These are phyloP conservation scores for Mucor indicus DNA, from an alignment of 371 early-diverging fungal species.

Conservation along the genomic window DNA sequence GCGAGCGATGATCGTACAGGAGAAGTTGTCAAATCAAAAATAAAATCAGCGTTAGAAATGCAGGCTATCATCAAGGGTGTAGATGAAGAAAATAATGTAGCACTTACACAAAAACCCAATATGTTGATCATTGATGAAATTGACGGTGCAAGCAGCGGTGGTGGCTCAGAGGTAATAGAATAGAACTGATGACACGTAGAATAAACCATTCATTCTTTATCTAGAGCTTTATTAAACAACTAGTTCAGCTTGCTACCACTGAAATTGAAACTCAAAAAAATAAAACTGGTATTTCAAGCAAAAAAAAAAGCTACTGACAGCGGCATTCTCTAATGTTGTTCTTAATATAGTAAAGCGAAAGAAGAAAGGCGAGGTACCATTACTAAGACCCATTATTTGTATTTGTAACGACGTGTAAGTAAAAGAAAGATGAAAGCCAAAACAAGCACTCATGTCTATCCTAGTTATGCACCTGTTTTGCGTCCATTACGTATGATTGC, in stretches of 20 bases:
- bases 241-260: conserved; percentile 44
- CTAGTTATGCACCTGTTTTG: conserved; percentile 83
- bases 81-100: conserved; percentile 10
- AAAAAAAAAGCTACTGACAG: background rate
- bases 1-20: conserved; percentile 97
- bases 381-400: conserved; percentile 94
- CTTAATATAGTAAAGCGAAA: conserved; percentile 12
- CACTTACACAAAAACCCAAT: conserved; percentile 66
- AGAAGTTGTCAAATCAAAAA: conserved; percentile 64
- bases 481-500: conserved; percentile 82
- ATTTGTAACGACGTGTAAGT: conserved; percentile 94
- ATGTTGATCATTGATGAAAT: conserved; percentile 95
- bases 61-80: conserved; percentile 59
- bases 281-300: conserved; percentile 15
- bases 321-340: background rate
- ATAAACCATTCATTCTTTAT: background rate
- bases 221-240: conserved; percentile 78
- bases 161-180: conserved; percentile 19
- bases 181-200: too few species aligned
- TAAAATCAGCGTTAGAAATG: conserved; percentile 75
- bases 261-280: conserved; percentile 30
- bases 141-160: conserved; percentile 85
- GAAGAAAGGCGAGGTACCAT: conserved; percentile 31
- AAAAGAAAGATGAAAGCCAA: background rate
- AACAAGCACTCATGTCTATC: background rate